Percentiles rank a stretch among this genome's conserved stretches.
These are phyloP conservation scores for Fusarium illudens DNA, from an alignment of 2,329 filamentous ascomycete genomes.

Conservation along the genomic window DNA sequence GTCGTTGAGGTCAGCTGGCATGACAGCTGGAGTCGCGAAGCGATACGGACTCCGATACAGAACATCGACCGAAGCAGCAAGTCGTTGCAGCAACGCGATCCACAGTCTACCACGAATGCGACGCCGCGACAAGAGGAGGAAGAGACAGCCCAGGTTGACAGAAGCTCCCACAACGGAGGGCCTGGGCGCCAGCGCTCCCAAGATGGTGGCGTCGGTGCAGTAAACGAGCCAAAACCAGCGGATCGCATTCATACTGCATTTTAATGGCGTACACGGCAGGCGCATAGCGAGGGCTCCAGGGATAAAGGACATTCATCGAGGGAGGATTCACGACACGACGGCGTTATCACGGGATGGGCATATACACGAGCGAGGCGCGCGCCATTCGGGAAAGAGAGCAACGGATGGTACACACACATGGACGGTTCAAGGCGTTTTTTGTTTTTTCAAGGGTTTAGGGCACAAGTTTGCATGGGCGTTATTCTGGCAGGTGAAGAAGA, in stretches of 20 bases:
- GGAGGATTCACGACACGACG: slow-evolving; percentile 18
- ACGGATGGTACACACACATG: slow-evolving; percentile 7
- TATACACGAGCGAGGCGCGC: slow-evolving; percentile 35
- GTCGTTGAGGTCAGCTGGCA: slow-evolving; percentile 6
- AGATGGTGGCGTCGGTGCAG: slow-evolving; percentile 3
- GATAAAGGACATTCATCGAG: slow-evolving; percentile 2
- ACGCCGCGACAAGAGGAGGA: slow-evolving; percentile 38
- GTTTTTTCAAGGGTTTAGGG: not conserved
- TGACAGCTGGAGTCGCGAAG: slow-evolving; percentile 28
- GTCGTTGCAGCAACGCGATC: slow-evolving; percentile 35
- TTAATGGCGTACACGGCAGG: slow-evolving; percentile 5
- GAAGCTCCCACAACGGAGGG: slow-evolving; percentile 7
- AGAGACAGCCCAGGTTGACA: slow-evolving; percentile 11
- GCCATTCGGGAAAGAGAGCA: slow-evolving; percentile 14
- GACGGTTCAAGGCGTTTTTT: slow-evolving; percentile 23
- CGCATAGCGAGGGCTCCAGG: slow-evolving; percentile 13
- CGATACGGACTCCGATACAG: slow-evolving; percentile 37
- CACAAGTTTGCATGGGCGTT: not conserved
- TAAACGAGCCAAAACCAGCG: not conserved
- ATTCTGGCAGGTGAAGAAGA: not conserved
- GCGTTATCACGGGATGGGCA: slow-evolving; percentile 32
- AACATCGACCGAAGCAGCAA: slow-evolving; percentile 38
- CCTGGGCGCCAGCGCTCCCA: slow-evolving; percentile 3
- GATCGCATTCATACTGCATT: not conserved
- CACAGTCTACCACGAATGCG: slow-evolving; percentile 40